Evolutionary conservation across 1,139 yeast genomes (phyloP).

Genomic region (Suhomyces chickasaworum): DNA sequence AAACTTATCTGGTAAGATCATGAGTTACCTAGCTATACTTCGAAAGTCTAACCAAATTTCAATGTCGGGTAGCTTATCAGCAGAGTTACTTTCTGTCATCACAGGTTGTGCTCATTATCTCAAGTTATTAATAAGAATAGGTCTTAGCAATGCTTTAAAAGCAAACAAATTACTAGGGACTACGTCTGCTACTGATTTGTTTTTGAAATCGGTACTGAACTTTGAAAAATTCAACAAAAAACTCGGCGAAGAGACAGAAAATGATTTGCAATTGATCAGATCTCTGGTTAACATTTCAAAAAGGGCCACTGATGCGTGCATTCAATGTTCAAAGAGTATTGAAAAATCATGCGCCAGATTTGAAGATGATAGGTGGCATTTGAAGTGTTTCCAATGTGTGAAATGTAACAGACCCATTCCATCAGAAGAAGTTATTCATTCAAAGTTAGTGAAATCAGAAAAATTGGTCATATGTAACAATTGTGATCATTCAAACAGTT

Average conservation of each 20-base stretch:
- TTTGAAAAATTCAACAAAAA: slow-evolving; percentile 40
- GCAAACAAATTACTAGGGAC: slow-evolving; percentile 61
- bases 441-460: slow-evolving; percentile 28
- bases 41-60: slow-evolving; percentile 54
- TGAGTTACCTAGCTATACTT: slow-evolving; percentile 74
- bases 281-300: slow-evolving; percentile 48
- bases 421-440: slow-evolving; percentile 34
- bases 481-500: slow-evolving; percentile 52
- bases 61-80: slow-evolving; percentile 61
- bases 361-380: slow-evolving; percentile 77
- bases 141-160: slow-evolving; percentile 73
- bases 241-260: slow-evolving; percentile 13
- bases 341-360: slow-evolving; percentile 76
- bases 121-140: slow-evolving; percentile 79
- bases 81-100: slow-evolving; percentile 70
- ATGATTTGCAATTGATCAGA: slow-evolving; percentile 46
- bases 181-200: slow-evolving; percentile 63
- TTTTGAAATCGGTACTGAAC: slow-evolving; percentile 53
- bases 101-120: slow-evolving; percentile 93
- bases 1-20: slow-evolving; percentile 74
- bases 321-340: slow-evolving; percentile 68
- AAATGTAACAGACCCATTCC: slow-evolving; percentile 47
- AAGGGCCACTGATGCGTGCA: slow-evolving; percentile 79
- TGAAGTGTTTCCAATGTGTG: slow-evolving; percentile 67
- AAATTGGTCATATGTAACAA: slow-evolving; percentile 53